These are phyloP conservation scores for Epichloe amarillans DNA, from an alignment of 2,329 filamentous ascomycete species.

Conservation along the genomic window DNA sequence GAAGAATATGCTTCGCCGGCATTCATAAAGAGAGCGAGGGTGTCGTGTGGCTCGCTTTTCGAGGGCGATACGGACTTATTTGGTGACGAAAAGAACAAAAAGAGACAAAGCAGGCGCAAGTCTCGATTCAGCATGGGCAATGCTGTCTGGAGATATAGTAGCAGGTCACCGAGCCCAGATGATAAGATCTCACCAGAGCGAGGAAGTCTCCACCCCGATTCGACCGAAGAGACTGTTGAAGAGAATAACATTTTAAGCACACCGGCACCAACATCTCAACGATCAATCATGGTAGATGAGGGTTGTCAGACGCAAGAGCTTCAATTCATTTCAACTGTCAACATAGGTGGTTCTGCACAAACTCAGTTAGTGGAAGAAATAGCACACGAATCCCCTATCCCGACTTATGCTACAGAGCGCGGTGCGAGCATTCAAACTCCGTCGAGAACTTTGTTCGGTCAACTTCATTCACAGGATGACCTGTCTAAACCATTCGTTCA, in stretches of 20 bases:
- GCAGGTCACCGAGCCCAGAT: slow-evolving; percentile 58
- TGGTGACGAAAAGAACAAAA: slow-evolving; percentile 40
- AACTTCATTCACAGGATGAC: not conserved
- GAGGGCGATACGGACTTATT: slow-evolving; percentile 55
- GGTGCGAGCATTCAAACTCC: slow-evolving; percentile 5
- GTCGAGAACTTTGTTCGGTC: slow-evolving; percentile 6
- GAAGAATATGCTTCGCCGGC: slow-evolving; percentile 63
- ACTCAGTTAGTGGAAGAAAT: slow-evolving; percentile 8
- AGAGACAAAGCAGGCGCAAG: slow-evolving; percentile 41
- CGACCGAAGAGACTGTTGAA: slow-evolving; percentile 4
- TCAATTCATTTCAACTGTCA: slow-evolving; percentile 15
- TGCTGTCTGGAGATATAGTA: slow-evolving; percentile 60
- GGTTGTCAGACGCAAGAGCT: slow-evolving; percentile 21
- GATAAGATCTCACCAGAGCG: slow-evolving; percentile 22
- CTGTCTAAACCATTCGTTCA: not conserved
- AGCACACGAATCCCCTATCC: slow-evolving; percentile 6
- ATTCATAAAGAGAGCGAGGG: slow-evolving; percentile 58
- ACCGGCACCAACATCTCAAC: not conserved
- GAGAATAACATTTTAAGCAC: not conserved
- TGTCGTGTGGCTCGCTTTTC: slow-evolving; percentile 56
- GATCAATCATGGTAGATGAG: slow-evolving; percentile 22
- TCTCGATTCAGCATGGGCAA: slow-evolving; percentile 55
- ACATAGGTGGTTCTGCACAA: slow-evolving; percentile 17
- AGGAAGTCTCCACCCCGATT: slow-evolving; percentile 9
- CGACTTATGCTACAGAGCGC: not conserved